These are phyloP conservation scores for Aspergillus spinulosporus DNA, from an alignment of 2,329 filamentous ascomycete genomes.

Conservation along the genomic window DNA sequence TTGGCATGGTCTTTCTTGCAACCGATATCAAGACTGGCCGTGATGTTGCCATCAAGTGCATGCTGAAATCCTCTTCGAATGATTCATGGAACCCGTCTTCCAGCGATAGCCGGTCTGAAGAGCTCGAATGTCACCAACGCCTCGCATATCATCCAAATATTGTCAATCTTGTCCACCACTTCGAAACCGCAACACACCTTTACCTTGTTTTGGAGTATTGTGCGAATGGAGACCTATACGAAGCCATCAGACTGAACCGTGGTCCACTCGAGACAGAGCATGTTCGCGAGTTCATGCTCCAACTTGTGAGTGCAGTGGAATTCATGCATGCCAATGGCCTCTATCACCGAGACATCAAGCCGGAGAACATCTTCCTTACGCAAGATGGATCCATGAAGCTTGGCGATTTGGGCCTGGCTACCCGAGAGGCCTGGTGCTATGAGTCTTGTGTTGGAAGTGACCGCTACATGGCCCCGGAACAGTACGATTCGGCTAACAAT, in stretches of 20 bases:
- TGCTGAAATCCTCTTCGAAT: conserved; percentile 72
- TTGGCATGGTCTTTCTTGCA: conserved; percentile 97
- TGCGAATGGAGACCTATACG: conserved; percentile 91
- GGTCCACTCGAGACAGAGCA: conserved; percentile 94
- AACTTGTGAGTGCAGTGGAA: conserved; percentile 84
- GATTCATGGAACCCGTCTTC: conserved; percentile 64
- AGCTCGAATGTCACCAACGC: conserved; percentile 69
- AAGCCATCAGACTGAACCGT: conserved; percentile 85
- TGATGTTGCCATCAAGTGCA: conserved; percentile 90
- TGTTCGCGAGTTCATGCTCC: conserved; percentile 94
- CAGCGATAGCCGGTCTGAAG: conserved; percentile 69
- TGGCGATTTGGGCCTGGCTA: conserved; percentile 92
- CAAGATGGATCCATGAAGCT: conserved; percentile 89
- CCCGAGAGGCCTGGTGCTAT: conserved; percentile 83
- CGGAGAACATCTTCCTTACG: conserved; percentile 96
- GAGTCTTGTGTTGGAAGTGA: conserved; percentile 95
- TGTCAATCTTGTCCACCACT: conserved; percentile 86
- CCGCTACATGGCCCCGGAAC: conserved; percentile 98
- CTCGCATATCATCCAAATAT: conserved; percentile 84
- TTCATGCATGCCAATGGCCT: conserved; percentile 89
- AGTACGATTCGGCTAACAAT: conserved; percentile 82
- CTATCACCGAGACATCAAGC: conserved; percentile 98
- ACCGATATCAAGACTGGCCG: conserved; percentile 74
- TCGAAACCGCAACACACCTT: conserved; percentile 85
- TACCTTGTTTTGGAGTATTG: conserved; percentile 97